phyloP scores from a whole-genome alignment of 2,329 filamentous ascomycete genomes.

The Colletotrichum plurivorum region DNA sequence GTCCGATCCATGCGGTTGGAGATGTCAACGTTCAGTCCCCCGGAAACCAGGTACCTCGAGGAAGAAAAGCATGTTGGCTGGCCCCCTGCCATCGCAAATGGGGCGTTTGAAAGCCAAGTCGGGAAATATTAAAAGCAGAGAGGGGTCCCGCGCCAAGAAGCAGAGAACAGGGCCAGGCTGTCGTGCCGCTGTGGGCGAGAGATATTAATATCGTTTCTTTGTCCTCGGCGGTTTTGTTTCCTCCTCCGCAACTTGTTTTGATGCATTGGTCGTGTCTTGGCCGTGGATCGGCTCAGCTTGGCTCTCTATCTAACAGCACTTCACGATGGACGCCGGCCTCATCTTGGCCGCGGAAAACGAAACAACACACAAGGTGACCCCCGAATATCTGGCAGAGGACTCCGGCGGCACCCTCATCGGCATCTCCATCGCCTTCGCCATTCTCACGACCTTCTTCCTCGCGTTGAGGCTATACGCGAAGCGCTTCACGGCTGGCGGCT shows the following conservation, averaged over 20 bases:
- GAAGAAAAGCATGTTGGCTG: not conserved
- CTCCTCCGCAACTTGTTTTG: conserved; percentile 3
- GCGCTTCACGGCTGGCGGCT: conserved; percentile 34
- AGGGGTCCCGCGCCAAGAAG: conserved; percentile 27
- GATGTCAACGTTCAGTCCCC: conserved; percentile 20
- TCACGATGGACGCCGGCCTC: conserved; percentile 20
- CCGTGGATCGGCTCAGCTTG: conserved; percentile 34
- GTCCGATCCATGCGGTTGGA: conserved; percentile 5
- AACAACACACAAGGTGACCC: not conserved
- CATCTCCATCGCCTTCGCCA: conserved; percentile 42
- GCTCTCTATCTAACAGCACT: not conserved
- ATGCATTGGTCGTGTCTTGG: conserved; percentile 33
- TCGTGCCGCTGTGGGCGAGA: not conserved
- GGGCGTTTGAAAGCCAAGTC: conserved; percentile 22
- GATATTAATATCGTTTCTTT: conserved; percentile 15
- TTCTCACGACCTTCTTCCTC: conserved; percentile 33
- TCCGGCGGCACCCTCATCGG: conserved; percentile 38
- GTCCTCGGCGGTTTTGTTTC: conserved; percentile 16
- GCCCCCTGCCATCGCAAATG: conserved; percentile 1
- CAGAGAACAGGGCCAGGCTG: conserved; percentile 9
- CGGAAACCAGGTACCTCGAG: not conserved
- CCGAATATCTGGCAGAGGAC: conserved; percentile 34
- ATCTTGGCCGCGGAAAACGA: conserved; percentile 12
- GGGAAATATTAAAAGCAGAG: conserved; percentile 25
- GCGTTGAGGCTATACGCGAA: conserved; percentile 31